Conservation (phyloP, 352 stramenopile genomes). For the Phytopythium montanum region DNA sequence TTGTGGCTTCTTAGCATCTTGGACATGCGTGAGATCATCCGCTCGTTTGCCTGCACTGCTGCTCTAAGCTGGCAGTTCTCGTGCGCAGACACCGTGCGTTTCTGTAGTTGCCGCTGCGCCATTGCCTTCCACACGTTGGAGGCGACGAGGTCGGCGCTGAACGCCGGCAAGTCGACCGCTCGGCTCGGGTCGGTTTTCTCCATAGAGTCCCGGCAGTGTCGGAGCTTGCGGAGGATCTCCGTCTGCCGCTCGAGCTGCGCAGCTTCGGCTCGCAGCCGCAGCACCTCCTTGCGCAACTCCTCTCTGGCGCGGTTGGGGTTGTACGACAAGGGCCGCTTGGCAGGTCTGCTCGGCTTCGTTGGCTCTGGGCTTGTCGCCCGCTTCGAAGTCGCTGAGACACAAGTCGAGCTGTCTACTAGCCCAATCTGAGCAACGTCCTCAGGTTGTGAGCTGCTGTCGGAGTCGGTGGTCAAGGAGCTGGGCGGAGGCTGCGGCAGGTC, state of each 20-base stretch:
- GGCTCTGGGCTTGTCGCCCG: not conserved
- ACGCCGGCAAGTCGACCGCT: not conserved
- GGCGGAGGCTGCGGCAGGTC: too few species aligned
- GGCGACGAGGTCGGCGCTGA: not conserved
- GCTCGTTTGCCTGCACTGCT: conserved; percentile 3
- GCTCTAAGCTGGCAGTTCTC: conserved; percentile 10
- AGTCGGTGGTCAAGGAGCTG: not conserved
- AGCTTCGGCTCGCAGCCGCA: conserved; percentile 8
- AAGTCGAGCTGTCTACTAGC: not conserved
- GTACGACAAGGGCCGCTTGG: not conserved
- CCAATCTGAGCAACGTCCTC: not conserved
- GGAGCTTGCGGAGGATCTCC: not conserved
- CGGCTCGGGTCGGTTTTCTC: not conserved
- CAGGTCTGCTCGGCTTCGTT: not conserved
- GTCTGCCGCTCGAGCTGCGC: conserved; percentile 7
- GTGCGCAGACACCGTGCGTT: conserved; percentile 9
- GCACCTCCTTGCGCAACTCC: conserved; percentile 18
- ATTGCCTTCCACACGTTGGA: conserved; percentile 11
- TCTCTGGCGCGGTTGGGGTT: conserved; percentile 17
- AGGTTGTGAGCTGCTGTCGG: not conserved
- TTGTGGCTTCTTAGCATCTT: too few species aligned
- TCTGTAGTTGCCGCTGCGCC: conserved; percentile 11
- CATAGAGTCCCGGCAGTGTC: not conserved
- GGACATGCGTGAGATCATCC: too few species aligned
- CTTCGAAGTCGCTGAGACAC: not conserved